phyloP scores from a whole-genome alignment of 495 filamentous ascomycete genomes.

The Aspergillus conjunctus region DNA sequence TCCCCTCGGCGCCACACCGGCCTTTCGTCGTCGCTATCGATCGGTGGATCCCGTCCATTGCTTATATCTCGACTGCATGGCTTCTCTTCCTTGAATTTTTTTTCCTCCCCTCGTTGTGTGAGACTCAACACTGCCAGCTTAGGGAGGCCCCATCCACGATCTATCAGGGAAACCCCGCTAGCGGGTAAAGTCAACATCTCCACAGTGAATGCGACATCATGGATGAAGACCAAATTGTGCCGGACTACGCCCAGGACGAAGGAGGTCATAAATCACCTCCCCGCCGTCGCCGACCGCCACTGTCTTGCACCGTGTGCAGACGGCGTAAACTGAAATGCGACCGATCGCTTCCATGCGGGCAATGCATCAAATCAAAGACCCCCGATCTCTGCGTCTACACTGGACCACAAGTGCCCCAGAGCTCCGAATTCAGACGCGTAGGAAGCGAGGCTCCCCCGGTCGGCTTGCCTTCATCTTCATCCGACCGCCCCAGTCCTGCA shows the following conservation, averaged over 20 bases:
- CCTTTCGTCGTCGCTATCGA: too few relatives aligned
- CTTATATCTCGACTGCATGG: too few relatives aligned
- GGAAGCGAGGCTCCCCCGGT: conserved; percentile 17
- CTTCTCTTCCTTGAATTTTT: too few relatives aligned
- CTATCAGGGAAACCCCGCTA: too few relatives aligned
- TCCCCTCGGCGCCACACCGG: too few relatives aligned
- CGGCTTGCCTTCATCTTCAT: conserved; percentile 15
- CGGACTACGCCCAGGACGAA: neutral
- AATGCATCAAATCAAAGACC: conserved; percentile 58
- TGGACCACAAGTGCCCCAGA: conserved; percentile 25
- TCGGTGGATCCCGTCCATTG: too few relatives aligned
- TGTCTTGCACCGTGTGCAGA: conserved; percentile 57
- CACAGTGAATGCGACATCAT: conserved; percentile 1
- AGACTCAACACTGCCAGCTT: neutral
- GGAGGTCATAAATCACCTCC: conserved; percentile 26
- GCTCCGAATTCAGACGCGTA: conserved; percentile 21
- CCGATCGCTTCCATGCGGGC: conserved; percentile 64
- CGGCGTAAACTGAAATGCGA: conserved; percentile 72
- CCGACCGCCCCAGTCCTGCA: conserved; percentile 18
- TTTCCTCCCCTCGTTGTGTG: too few relatives aligned
- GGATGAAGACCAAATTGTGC: conserved; percentile 15
- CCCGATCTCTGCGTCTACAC: conserved; percentile 40
- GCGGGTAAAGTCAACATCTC: too few relatives aligned
- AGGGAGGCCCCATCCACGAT: too few relatives aligned
- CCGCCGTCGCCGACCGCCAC: conserved; percentile 41